These are phyloP conservation scores for Pseudozyma hubeiensis DNA, from an alignment of 1,284 basidiomycete species.

Conservation along the genomic window DNA sequence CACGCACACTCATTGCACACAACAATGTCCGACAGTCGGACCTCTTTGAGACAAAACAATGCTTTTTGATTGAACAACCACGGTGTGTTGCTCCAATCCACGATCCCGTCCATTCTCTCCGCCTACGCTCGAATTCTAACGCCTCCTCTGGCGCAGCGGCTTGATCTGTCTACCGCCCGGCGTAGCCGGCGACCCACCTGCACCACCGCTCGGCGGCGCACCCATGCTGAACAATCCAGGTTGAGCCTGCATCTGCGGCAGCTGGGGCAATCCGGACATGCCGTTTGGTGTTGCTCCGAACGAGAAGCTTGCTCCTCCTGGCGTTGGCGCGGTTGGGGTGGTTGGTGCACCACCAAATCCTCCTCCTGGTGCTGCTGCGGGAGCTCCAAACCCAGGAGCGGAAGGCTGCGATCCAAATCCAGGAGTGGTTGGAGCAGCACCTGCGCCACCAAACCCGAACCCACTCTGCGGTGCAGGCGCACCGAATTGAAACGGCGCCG, in stretches of 20 bases:
- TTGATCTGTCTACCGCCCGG: slow-evolving; percentile 56
- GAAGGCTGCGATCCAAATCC: not conserved
- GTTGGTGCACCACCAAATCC: not conserved
- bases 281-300: slow-evolving; percentile 12
- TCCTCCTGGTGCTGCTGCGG: not conserved
- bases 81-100: too few relatives aligned
- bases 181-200: slow-evolving; percentile 2
- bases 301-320: slow-evolving; percentile 18
- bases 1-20: too few relatives aligned
- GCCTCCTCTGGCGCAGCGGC: slow-evolving; percentile 48
- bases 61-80: too few relatives aligned
- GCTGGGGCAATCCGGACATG: not conserved
- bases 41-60: too few relatives aligned
- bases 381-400: not conserved
- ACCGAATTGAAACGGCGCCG: slow-evolving; percentile 26
- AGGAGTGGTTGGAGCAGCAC: not conserved
- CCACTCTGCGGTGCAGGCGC: slow-evolving; percentile 10
- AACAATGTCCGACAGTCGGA: too few relatives aligned
- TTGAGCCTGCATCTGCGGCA: slow-evolving; percentile 21
- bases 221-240: slow-evolving; percentile 56
- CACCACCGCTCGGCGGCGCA: slow-evolving; percentile 22
- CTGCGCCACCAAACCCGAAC: slow-evolving; percentile 12
- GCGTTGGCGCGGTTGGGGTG: not conserved
- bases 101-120: too few relatives aligned
- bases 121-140: not conserved